These are phyloP conservation scores for Gaertneriomyces sp. DNA, from an alignment of 192 early-diverging fungal species.

Conservation along the genomic window DNA sequence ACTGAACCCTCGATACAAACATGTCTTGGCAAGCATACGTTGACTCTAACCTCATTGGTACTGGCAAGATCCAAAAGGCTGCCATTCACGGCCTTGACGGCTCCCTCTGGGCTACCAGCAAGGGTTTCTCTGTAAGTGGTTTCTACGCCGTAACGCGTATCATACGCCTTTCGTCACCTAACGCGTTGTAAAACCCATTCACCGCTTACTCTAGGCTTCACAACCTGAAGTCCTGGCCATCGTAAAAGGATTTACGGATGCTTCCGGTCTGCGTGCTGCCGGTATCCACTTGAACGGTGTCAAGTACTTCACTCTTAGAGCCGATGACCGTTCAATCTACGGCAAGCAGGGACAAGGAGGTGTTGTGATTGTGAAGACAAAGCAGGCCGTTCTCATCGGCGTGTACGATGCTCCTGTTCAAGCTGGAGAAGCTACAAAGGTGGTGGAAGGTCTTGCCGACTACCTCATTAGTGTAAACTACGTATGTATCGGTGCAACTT, in stretches of 20 bases:
- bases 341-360: slow-evolving; percentile 76
- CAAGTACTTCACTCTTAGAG: slow-evolving; percentile 73
- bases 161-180: slow-evolving; percentile 9
- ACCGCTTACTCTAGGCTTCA: slow-evolving; percentile 39
- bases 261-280: slow-evolving; percentile 48
- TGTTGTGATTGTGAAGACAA: slow-evolving; percentile 71
- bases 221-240: slow-evolving; percentile 56
- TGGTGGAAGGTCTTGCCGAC: slow-evolving; percentile 70
- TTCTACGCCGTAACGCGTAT: slow-evolving; percentile 9
- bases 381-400: slow-evolving; percentile 73
- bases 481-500: slow-evolving; percentile 24
- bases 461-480: slow-evolving; percentile 71
- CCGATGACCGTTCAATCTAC: slow-evolving; percentile 66
- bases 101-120: slow-evolving; percentile 74
- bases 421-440: slow-evolving; percentile 67
- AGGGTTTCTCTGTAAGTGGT: slow-evolving; percentile 63
- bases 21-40: slow-evolving; percentile 85
- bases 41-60: slow-evolving; percentile 72
- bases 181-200: background rate
- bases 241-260: slow-evolving; percentile 60
- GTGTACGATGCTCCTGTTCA: slow-evolving; percentile 61
- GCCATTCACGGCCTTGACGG: slow-evolving; percentile 84
- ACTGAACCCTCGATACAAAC: slow-evolving; percentile 27
- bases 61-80: slow-evolving; percentile 60
- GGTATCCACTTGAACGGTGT: slow-evolving; percentile 64